phyloP scores from a whole-genome alignment of 164 flowering plant species.

The Tetrastigma voinierianum region DNA sequence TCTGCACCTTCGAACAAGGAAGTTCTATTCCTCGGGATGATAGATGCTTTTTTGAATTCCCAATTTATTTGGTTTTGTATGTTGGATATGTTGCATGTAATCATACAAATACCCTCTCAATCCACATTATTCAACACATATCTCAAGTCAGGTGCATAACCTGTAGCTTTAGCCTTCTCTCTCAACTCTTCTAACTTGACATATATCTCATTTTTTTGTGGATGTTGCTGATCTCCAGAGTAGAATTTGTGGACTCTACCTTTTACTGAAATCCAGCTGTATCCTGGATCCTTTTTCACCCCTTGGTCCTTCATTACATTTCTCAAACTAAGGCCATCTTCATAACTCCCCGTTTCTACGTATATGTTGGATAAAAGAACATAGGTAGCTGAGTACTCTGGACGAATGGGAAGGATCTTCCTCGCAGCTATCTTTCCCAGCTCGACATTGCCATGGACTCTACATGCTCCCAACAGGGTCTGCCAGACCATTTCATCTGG shows the following conservation, averaged over 20 bases:
- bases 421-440: conserved; percentile 56
- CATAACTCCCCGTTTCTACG: conserved; percentile 33
- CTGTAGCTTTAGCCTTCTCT: conserved; percentile 25
- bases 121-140: conserved; percentile 22
- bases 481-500: conserved; percentile 65
- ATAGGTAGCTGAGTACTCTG: conserved; percentile 46
- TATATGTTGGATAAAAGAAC: conserved; percentile 61
- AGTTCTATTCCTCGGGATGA: neutral
- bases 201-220: conserved; percentile 41
- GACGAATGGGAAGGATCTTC: conserved; percentile 44
- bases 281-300: conserved; percentile 62
- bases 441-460: conserved; percentile 51
- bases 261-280: conserved; percentile 55
- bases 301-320: conserved; percentile 49
- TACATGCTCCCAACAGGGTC: conserved; percentile 54
- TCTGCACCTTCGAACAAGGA: conserved; percentile 3
- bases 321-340: conserved; percentile 42
- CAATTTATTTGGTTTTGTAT: neutral
- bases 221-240: conserved; percentile 52
- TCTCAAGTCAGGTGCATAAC: conserved; percentile 30
- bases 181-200: conserved; percentile 34
- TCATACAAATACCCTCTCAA: neutral
- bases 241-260: conserved; percentile 52
- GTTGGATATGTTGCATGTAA: neutral
- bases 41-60: too few relatives aligned